Evolutionary conservation across 2,329 filamentous ascomycete species (phyloP), one percentile per base, ranked within the genome.

Genomic region (Fusarium buharicum): DNA sequence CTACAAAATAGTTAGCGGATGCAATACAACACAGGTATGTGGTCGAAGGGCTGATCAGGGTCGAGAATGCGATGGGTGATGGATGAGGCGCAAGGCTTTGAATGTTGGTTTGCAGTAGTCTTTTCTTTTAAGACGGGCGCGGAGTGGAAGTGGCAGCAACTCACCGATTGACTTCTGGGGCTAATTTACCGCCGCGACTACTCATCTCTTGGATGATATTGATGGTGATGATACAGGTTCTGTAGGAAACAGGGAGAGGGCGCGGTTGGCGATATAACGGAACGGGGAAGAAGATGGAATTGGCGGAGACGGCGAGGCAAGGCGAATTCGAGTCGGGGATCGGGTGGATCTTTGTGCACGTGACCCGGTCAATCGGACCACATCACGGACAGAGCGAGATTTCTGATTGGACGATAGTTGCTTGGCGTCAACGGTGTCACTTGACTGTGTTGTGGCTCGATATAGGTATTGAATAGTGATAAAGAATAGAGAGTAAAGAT

Each of bases 141-240:
- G 33, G 36, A n/a, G 16, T n/a, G 20, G 30, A 38, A 41, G 13
- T 20, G 14, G 36, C 38, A 56, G 64, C 47, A 57, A 72, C 72
- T 73, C 62, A 96, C 93, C 93, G 90, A 86, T 98, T 98, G 84
- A 97, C 93, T 91, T 99, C 95, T 82, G 95, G 93, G 83, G 93
- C 93, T 86, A 98, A 90, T 88, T 97, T 98, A 82, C 89, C 90
- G 84, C 88, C 89, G 83, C 92, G 90, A 92, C 89, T 96, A 92
- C 90, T 96, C 92, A 96, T 96, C 89, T 88, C 90, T 93, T 87
- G 84, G 75, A 74, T 76, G 74, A 72, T 75, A 71, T 59, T 69
- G 64, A 58, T 71, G 65, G 60, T 64, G 64, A 69, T 72, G 69
- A 69, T 70, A 64, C 64, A 67, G 69, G 72, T 67, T 73, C 68